Evolutionary conservation across 768 basidiomycete species (phyloP).

Genomic region (Suillus ampliporus): DNA sequence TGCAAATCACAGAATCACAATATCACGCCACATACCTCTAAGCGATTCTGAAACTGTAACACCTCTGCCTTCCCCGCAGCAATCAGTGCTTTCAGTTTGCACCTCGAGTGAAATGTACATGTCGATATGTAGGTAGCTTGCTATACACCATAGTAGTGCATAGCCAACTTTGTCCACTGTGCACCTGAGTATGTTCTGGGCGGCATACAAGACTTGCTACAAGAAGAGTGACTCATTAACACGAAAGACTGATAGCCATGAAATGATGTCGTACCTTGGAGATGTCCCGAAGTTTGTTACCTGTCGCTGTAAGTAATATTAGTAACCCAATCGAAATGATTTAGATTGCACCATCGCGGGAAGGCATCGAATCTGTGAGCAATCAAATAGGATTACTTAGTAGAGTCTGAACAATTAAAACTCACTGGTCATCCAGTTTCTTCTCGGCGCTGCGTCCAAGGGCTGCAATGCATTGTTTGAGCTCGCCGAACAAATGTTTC

Average conservation of each 20-base stretch:
- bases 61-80: slow-evolving; percentile 23
- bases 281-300: slow-evolving; percentile 42
- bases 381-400: slow-evolving; percentile 4
- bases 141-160: slow-evolving; percentile 33
- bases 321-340: slow-evolving; percentile 35
- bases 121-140: slow-evolving; percentile 37
- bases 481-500: slow-evolving; percentile 37
- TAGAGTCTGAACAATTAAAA: not conserved
- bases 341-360: slow-evolving; percentile 40
- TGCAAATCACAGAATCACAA: not conserved
- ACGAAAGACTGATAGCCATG: too few species aligned
- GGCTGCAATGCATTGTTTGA: slow-evolving; percentile 25
- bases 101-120: slow-evolving; percentile 36
- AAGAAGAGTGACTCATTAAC: slow-evolving; percentile 3
- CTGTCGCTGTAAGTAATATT: slow-evolving; percentile 38
- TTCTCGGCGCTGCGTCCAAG: slow-evolving; percentile 12
- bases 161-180: slow-evolving; percentile 21
- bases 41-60: slow-evolving; percentile 17
- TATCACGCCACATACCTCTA: slow-evolving; percentile 27
- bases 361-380: slow-evolving; percentile 29
- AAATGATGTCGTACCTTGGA: slow-evolving; percentile 33
- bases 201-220: slow-evolving; percentile 36
- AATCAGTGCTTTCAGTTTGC: slow-evolving; percentile 37
- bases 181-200: slow-evolving; percentile 28
- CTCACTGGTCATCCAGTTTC: slow-evolving; percentile 27